phyloP scores from a whole-genome alignment of 768 basidiomycete species.

The Boletus sp. region DNA sequence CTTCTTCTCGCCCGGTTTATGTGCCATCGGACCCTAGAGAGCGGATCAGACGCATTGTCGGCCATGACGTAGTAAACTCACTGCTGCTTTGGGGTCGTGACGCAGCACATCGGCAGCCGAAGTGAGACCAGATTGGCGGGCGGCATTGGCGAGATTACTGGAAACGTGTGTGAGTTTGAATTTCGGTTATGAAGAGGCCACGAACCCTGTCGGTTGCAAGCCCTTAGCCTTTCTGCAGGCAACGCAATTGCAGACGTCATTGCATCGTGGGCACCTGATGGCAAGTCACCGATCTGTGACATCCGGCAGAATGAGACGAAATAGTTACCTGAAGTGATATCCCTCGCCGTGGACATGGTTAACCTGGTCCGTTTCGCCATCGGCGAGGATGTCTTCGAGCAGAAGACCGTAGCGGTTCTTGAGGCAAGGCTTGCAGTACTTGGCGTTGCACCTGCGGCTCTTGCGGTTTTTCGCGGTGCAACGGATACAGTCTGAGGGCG shows the following conservation, averaged over 20 bases:
- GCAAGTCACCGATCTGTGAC: slow-evolving; percentile 13
- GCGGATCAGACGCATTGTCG: slow-evolving; percentile 7
- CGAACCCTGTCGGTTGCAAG: slow-evolving; percentile 58
- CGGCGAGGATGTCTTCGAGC: slow-evolving; percentile 43
- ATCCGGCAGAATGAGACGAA: slow-evolving; percentile 5
- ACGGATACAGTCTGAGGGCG: slow-evolving; percentile 31
- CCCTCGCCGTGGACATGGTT: slow-evolving; percentile 30
- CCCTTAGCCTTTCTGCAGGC: slow-evolving; percentile 64
- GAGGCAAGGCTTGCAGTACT: slow-evolving; percentile 66
- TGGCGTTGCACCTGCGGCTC: slow-evolving; percentile 48
- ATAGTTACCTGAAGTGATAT: slow-evolving; percentile 54
- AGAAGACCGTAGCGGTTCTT: slow-evolving; percentile 58
- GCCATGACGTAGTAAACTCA: slow-evolving; percentile 13
- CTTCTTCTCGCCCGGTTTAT: slow-evolving; percentile 23
- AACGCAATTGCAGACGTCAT: slow-evolving; percentile 65
- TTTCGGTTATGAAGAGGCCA: not conserved
- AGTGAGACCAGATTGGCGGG: slow-evolving; percentile 37
- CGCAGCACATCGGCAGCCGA: slow-evolving; percentile 40
- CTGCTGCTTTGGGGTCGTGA: slow-evolving; percentile 33
- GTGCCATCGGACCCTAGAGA: slow-evolving; percentile 29
- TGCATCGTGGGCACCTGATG: slow-evolving; percentile 67
- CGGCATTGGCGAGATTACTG: slow-evolving; percentile 40
- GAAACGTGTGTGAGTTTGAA: slow-evolving; percentile 8
- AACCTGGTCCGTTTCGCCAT: slow-evolving; percentile 29
- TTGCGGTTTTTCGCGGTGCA: slow-evolving; percentile 37